Percentiles rank a stretch among this genome's conserved stretches.
phyloP scores from a whole-genome alignment of 257 asterid genomes.

The Fraxinus americana region DNA sequence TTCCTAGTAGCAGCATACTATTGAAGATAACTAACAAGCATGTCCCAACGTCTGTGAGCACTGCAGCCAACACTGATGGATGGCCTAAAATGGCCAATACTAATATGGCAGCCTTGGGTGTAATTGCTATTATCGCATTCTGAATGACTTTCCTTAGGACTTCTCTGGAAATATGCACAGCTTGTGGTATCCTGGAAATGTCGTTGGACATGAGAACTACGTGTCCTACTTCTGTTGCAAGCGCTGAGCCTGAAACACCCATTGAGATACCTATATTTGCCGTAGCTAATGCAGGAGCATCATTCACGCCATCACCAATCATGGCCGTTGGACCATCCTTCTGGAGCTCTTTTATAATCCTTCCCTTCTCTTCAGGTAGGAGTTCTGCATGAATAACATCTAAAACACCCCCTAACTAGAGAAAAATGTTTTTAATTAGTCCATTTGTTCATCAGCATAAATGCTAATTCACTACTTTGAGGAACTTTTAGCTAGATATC shows the following conservation, averaged over 20 bases:
- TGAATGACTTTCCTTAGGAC: constrained; percentile 59
- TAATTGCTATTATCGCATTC: constrained; percentile 56
- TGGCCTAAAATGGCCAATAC: constrained; percentile 78
- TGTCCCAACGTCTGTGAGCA: constrained; percentile 78
- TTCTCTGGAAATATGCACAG: constrained; percentile 49
- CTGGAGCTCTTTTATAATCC: constrained; percentile 55
- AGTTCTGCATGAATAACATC: constrained; percentile 69
- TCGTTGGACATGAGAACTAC: constrained; percentile 80
- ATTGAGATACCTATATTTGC: constrained; percentile 86
- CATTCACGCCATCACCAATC: constrained; percentile 90
- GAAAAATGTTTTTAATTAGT: neutral
- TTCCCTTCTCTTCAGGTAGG: constrained; percentile 74
- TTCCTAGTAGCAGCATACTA: constrained; percentile 77
- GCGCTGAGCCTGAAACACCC: constrained; percentile 90
- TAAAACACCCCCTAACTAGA: constrained; percentile 59
- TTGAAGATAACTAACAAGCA: constrained; percentile 77
- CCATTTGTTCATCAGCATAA: too few species aligned
- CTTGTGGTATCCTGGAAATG: constrained; percentile 63
- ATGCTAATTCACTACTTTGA: too few species aligned
- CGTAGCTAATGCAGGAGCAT: constrained; percentile 84
- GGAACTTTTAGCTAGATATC: too few species aligned
- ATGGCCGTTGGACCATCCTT: constrained; percentile 64
- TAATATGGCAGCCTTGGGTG: constrained; percentile 62
- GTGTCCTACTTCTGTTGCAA: constrained; percentile 77
- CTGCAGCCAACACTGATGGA: constrained; percentile 92